phyloP scores from a whole-genome alignment of 768 basidiomycete genomes.

The Dentipellis sp. region DNA sequence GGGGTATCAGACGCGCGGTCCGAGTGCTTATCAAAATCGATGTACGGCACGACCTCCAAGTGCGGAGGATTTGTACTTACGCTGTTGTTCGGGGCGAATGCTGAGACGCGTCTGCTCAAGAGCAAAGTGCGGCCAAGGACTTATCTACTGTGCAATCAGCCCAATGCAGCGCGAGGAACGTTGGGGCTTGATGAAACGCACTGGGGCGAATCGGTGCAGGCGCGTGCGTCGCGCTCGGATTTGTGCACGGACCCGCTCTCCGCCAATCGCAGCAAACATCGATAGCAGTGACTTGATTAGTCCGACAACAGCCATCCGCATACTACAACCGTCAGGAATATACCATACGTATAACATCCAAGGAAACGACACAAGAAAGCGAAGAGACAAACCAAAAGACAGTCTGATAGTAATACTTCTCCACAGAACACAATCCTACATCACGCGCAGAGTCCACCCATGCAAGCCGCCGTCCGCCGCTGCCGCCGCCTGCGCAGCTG shows the following conservation, averaged over 20 bases:
- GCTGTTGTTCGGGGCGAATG: not conserved
- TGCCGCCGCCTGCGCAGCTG: slow-evolving; percentile 63
- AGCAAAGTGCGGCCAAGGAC: not conserved
- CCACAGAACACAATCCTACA: slow-evolving; percentile 31
- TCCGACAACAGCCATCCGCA: not conserved
- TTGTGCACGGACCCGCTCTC: not conserved
- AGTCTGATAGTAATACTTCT: not conserved
- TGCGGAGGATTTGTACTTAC: not conserved
- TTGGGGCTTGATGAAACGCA: slow-evolving; percentile 3
- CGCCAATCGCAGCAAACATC: not conserved
- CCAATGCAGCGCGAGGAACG: slow-evolving; percentile 1
- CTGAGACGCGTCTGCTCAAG: not conserved
- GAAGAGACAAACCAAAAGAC: too few relatives aligned
- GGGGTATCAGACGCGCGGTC: too few relatives aligned
- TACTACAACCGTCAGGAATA: not conserved
- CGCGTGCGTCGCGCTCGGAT: slow-evolving; percentile 3
- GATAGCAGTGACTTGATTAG: not conserved
- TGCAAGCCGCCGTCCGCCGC: slow-evolving; percentile 57
- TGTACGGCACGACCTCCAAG: not conserved
- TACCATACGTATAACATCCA: not conserved
- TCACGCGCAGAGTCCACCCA: slow-evolving; percentile 74
- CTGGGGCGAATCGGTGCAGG: slow-evolving; percentile 2
- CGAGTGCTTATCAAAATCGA: too few relatives aligned
- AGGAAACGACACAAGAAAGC: not conserved
- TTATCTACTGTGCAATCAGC: slow-evolving; percentile 2